Base-by-base conservation (phyloP, 108 stramenopile genomes). In the Asterionellopsis glacialis region DNA sequence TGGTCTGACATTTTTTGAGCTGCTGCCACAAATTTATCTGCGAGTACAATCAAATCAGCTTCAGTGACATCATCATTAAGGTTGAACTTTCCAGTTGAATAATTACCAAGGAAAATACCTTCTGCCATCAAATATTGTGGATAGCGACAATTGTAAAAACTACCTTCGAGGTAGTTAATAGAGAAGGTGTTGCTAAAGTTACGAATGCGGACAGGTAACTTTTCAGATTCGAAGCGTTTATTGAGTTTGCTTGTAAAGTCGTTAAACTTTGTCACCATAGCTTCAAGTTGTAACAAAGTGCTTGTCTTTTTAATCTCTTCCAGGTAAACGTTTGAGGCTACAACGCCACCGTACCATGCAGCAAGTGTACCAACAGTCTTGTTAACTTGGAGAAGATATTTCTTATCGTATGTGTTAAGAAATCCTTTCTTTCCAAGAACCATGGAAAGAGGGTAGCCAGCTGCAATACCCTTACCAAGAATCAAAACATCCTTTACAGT, bases 101-200 rank as follows among this genome's bases (percentile, higher is more conserved):
- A 79, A 25, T 79, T 79, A 10, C 78, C 78, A 26, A 79, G 74
- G 63, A 68, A 79, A 28, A 79, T 42, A 13, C 74, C 74, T 49
- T 79, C 78, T 2, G 78, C 78, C 15, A 75, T 61, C 3, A 65
- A 42, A 40, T 79, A 79, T 68, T 79, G 78, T 5, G 78, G 78
- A 22, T 65, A 79, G 1, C 78, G 57, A 40, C 74, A 72, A 59
- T 79, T 79, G 63, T 75, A 79, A 0, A 79, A 47, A 25, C 70
- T 72, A 38, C 68, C 61, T 54, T 11, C 60, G n/a, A 79, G 57
- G 52, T 49, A 79, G 55, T 79, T 68, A 45, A 79, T 56, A 4
- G 71, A 72, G 63, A 72, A 79, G 15, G 78, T 79, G 45, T 79
- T 79, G 67, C 74, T 69, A 26, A 79, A 79, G 71, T 76, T 79